Conservation (phyloP, 345 rosid species). For the Euclidium syriacum region DNA sequence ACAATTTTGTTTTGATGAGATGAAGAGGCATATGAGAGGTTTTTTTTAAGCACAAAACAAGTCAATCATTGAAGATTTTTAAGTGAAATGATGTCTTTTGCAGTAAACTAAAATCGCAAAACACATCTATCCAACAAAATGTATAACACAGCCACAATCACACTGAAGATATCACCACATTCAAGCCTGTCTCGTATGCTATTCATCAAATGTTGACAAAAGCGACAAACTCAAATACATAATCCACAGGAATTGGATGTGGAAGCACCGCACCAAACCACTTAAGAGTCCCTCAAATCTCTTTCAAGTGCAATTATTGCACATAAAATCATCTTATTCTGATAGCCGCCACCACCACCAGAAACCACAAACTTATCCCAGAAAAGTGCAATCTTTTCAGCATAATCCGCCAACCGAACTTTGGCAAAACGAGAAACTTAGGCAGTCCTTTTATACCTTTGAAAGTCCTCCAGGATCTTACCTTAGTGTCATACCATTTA, state of each 20-base stretch:
- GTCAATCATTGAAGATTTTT: neutral
- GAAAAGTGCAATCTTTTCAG: slow-evolving; percentile 59
- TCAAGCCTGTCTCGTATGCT: neutral
- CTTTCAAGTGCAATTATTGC: slow-evolving; percentile 53
- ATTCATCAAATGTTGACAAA: slow-evolving; percentile 22
- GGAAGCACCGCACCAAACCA: slow-evolving; percentile 52
- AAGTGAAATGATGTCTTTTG: neutral
- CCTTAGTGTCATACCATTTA: slow-evolving; percentile 44
- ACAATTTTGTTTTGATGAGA: too few relatives aligned
- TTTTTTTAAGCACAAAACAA: neutral
- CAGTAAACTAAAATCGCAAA: neutral
- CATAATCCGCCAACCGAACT: too few relatives aligned
- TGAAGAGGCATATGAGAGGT: too few relatives aligned
- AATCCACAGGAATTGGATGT: too few relatives aligned
- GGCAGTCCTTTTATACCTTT: slow-evolving; percentile 52
- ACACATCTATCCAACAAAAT: neutral
- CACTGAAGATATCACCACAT: neutral
- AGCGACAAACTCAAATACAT: slow-evolving; percentile 42
- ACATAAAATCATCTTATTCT: slow-evolving; percentile 45
- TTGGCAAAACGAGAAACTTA: too few relatives aligned
- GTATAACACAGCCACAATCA: neutral
- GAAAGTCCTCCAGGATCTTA: slow-evolving; percentile 44
- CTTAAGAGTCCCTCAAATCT: slow-evolving; percentile 44
- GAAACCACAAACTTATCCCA: slow-evolving; percentile 43
- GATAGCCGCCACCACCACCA: slow-evolving; percentile 20